Conservation (phyloP, 306 rosid species). For the Cicer pinnatifidum region DNA sequence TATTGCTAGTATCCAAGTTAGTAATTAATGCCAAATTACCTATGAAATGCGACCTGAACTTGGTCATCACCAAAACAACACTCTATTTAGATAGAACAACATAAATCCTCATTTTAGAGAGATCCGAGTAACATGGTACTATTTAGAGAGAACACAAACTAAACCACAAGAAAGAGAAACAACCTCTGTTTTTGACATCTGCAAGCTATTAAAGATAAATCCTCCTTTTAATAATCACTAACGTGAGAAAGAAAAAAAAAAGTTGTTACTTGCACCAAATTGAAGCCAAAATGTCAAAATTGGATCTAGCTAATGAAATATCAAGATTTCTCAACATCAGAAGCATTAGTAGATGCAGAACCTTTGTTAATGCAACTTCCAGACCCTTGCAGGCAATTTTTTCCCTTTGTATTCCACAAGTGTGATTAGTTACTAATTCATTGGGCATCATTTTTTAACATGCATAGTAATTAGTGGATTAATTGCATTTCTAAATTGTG, state of each 20-base stretch:
- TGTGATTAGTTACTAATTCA: not conserved
- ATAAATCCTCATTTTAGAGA: not conserved
- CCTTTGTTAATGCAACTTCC: conserved; percentile 46
- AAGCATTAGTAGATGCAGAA: conserved; percentile 9
- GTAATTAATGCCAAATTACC: not conserved
- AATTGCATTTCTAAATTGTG: no score
- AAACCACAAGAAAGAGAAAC: not conserved
- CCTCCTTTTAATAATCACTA: not conserved
- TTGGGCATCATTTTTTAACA: not conserved
- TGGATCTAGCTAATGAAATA: conserved; percentile 44
- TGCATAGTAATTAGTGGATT: no score
- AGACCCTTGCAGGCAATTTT: conserved; percentile 49
- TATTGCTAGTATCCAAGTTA: not conserved
- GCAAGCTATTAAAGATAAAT: not conserved
- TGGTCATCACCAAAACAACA: not conserved
- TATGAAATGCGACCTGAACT: not conserved
- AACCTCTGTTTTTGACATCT: not conserved
- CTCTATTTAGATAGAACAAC: no score
- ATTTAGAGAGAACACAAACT: not conserved
- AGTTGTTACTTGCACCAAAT: not conserved
- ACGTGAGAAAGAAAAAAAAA: not conserved
- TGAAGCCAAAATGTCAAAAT: conserved; percentile 34
- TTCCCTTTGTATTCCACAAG: not conserved
- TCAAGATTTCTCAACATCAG: conserved; percentile 1
- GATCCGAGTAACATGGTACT: not conserved